A percentile compares a stretch with the other conserved stretches of the same genome.
Evolutionary conservation across 148 eudicot species (phyloP).

Genomic region (Talinum fruticosum): DNA sequence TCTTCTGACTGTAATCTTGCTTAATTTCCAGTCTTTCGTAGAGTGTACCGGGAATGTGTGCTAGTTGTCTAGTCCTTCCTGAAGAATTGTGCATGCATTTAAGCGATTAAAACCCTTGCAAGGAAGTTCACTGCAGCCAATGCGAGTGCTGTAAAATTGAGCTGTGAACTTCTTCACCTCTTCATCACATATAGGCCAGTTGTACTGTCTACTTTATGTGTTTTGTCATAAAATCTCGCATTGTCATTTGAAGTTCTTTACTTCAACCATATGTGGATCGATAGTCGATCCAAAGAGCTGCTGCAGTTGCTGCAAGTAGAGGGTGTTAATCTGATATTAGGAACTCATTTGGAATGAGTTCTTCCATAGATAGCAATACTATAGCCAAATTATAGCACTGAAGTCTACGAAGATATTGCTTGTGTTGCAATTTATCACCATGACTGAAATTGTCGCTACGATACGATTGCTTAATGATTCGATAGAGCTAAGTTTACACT

Average conservation of each 20-base stretch:
- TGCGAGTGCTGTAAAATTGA: constrained; percentile 84
- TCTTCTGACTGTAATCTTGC: background rate
- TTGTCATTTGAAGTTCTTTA: background rate
- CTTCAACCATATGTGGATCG: constrained; percentile 13
- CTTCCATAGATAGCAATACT: constrained; percentile 47
- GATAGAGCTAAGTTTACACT: background rate
- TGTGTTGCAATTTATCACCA: background rate
- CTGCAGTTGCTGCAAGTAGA: constrained; percentile 75
- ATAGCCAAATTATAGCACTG: background rate
- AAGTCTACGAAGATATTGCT: background rate
- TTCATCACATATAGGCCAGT: constrained; percentile 57
- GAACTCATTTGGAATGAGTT: constrained; percentile 88
- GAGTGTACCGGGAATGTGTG: background rate
- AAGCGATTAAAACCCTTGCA: constrained; percentile 7
- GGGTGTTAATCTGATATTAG: constrained; percentile 69
- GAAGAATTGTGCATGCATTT: background rate
- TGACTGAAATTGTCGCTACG: background rate
- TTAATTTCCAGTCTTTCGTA: background rate
- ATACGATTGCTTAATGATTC: background rate
- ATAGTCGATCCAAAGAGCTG: constrained; percentile 88
- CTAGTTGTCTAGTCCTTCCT: background rate
- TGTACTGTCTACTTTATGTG: constrained; percentile 1
- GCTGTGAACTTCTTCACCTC: constrained; percentile 78
- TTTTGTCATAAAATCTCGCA: constrained; percentile 9
- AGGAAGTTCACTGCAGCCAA: constrained; percentile 55